These are phyloP conservation scores for Dryas octopetala DNA, from an alignment of 306 rosid species.

Conservation along the genomic window DNA sequence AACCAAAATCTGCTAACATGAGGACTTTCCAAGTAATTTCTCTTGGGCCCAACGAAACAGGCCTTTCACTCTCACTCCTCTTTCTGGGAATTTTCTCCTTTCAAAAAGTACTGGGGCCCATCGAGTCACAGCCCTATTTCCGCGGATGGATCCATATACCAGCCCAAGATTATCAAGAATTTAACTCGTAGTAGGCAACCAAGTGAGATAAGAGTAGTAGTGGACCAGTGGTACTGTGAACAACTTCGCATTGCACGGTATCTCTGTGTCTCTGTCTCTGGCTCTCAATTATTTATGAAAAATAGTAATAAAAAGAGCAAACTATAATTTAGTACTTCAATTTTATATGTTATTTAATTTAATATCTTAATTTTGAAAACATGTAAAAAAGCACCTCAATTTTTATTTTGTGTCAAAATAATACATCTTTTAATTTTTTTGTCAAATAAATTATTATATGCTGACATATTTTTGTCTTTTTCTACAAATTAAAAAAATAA, in stretches of 20 bases:
- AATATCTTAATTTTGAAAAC: too few species aligned
- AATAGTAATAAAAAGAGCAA: neutral
- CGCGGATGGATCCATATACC: too few species aligned
- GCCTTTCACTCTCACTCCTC: neutral
- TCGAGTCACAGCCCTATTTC: neutral
- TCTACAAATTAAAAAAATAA: too few species aligned
- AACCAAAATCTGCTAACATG: neutral
- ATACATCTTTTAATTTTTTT: too few species aligned
- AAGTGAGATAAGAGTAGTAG: neutral
- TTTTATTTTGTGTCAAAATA: too few species aligned
- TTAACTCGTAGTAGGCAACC: neutral
- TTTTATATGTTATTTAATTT: too few species aligned
- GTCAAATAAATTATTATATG: too few species aligned
- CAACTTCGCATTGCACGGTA: neutral
- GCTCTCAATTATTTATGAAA: slow-evolving; percentile 16
- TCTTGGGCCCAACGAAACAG: neutral
- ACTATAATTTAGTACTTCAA: too few species aligned
- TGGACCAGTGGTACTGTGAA: too few species aligned
- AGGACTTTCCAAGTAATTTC: slow-evolving; percentile 32
- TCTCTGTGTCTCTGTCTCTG: neutral
- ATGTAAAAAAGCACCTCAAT: too few species aligned
- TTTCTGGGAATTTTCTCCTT: slow-evolving; percentile 24
- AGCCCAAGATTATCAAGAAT: neutral
- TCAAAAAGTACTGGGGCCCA: neutral
- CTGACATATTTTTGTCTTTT: too few species aligned